These are phyloP conservation scores for Candolleomyces aberdarensis DNA, from an alignment of 768 basidiomycete genomes.

Conservation along the genomic window DNA sequence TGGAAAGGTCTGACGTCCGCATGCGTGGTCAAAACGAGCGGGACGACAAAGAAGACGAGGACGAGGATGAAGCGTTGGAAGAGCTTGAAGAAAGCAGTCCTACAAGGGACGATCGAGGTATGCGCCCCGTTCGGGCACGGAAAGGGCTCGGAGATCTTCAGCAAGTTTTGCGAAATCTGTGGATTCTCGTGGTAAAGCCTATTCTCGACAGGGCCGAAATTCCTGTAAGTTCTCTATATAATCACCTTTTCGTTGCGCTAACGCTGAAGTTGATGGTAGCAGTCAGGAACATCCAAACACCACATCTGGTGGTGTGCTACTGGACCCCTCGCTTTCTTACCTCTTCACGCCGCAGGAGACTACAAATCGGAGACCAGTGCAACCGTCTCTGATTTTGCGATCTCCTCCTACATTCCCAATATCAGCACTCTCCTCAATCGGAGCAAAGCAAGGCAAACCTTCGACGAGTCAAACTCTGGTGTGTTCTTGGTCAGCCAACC, in stretches of 20 bases:
- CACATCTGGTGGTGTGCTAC: slow-evolving; percentile 5
- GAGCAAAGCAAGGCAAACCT: background rate
- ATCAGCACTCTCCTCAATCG: background rate
- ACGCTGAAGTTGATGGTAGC: background rate
- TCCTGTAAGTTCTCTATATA: no score
- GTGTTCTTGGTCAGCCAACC: slow-evolving; percentile 12
- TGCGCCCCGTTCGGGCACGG: no score
- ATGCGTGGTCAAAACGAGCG: background rate
- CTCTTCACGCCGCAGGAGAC: slow-evolving; percentile 1
- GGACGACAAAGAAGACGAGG: background rate
- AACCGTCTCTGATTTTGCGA: background rate
- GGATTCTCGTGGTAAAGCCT: background rate
- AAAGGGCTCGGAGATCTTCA: background rate
- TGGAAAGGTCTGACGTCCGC: background rate
- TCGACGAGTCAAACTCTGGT: background rate
- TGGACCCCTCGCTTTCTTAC: slow-evolving; percentile 1
- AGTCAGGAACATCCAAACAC: background rate
- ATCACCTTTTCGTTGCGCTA: background rate
- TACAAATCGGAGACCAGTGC: background rate
- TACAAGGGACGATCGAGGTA: no score
- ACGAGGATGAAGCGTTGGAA: background rate
- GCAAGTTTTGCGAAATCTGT: background rate
- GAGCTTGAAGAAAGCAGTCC: background rate
- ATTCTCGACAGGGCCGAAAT: background rate
- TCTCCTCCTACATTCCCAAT: slow-evolving; percentile 6